Evolutionary conservation across 2,329 filamentous ascomycete species (phyloP).

Genomic region (Colletotrichum coccodes): DNA sequence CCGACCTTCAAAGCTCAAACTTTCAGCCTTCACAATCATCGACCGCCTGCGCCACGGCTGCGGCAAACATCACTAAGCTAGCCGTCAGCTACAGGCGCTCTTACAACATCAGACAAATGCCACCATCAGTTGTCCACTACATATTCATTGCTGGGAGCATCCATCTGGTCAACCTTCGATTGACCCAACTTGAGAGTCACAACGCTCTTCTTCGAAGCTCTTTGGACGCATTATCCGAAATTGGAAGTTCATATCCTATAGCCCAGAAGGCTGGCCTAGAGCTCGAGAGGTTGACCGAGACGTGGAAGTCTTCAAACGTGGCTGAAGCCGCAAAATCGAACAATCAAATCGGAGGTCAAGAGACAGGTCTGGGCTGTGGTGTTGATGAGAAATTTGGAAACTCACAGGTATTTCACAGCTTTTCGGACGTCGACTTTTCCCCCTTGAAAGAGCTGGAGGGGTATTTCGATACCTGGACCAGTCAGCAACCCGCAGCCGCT

Average conservation of each 20-base stretch:
- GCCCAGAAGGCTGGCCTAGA: neutral
- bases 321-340: neutral
- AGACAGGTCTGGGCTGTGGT: neutral
- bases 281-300: neutral
- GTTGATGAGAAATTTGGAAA: neutral
- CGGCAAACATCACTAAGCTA: slow-evolving; percentile 5
- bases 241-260: slow-evolving; percentile 8
- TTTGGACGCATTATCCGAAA: neutral
- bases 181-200: neutral
- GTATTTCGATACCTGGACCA: neutral
- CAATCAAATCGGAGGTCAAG: neutral
- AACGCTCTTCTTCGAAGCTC: slow-evolving; percentile 1
- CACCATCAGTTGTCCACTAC: slow-evolving; percentile 9
- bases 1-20: neutral
- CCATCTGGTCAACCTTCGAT: neutral
- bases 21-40: neutral
- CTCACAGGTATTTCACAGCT: neutral
- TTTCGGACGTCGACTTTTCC: neutral
- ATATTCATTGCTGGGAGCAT: slow-evolving; percentile 21
- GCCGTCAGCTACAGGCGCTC: neutral
- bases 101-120: slow-evolving; percentile 15
- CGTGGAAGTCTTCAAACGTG: neutral
- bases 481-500: neutral
- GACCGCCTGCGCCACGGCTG: neutral
- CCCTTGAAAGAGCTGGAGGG: neutral